Evolutionary conservation across 345 rosid genomes (phyloP).

Genomic region (Psidium friedrichsthalianum): DNA sequence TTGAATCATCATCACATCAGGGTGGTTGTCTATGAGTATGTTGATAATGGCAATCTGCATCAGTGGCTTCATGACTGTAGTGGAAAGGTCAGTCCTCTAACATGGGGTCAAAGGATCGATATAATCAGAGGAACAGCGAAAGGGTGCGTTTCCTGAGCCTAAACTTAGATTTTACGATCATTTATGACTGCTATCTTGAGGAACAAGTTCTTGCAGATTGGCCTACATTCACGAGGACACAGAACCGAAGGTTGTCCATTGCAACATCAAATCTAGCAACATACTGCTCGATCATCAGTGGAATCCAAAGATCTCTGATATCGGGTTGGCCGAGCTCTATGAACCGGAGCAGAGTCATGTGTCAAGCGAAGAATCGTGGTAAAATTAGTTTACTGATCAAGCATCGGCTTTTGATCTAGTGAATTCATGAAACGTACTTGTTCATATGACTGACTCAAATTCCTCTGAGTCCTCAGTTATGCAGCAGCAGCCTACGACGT

Average conservation of each 20-base stretch:
- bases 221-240: slow-evolving; percentile 69
- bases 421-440: neutral
- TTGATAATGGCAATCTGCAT: slow-evolving; percentile 60
- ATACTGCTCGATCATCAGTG: slow-evolving; percentile 64
- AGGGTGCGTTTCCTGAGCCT: slow-evolving; percentile 26
- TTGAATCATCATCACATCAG: slow-evolving; percentile 15
- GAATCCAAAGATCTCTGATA: slow-evolving; percentile 62
- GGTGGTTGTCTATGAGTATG: slow-evolving; percentile 56
- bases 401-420: neutral
- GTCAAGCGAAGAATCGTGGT: neutral
- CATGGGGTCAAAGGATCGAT: slow-evolving; percentile 45
- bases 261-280: slow-evolving; percentile 48
- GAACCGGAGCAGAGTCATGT: neutral
- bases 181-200: neutral
- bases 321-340: slow-evolving; percentile 27
- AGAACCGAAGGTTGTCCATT: slow-evolving; percentile 51
- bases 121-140: slow-evolving; percentile 70
- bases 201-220: slow-evolving; percentile 27
- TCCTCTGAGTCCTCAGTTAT: slow-evolving; percentile 13
- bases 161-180: neutral
- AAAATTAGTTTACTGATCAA: neutral
- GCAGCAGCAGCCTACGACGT: slow-evolving; percentile 32
- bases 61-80: slow-evolving; percentile 65
- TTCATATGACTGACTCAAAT: neutral
- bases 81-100: slow-evolving; percentile 30